A percentile compares a stretch with the other conserved stretches of the same genome.
These are phyloP conservation scores for Verticillium klebahnii DNA, from an alignment of 2,329 filamentous ascomycete species.

Conservation along the genomic window DNA sequence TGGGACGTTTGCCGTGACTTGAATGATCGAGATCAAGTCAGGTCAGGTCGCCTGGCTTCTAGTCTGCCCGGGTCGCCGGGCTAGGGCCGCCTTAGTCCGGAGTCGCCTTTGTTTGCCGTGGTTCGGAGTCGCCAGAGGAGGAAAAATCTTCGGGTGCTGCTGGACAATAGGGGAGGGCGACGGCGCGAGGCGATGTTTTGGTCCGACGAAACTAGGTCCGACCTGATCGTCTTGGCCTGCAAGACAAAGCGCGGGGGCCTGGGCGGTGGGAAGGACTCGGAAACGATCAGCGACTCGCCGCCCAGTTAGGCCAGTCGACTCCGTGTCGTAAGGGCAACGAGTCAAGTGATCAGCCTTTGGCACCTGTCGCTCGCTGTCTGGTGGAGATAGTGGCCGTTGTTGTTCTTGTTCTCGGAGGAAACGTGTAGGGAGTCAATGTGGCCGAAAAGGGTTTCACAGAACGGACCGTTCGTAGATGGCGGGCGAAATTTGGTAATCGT, in stretches of 20 bases:
- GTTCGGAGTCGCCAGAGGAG: not conserved
- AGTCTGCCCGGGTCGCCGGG: not conserved
- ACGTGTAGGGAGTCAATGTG: not conserved
- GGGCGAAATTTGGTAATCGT: not conserved
- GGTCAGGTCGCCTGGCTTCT: not conserved
- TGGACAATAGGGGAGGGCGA: not conserved
- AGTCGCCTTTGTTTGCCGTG: not conserved
- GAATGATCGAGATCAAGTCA: not conserved
- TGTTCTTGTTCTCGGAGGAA: not conserved
- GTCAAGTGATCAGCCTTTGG: not conserved
- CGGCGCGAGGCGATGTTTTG: not conserved
- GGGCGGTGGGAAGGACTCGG: not conserved
- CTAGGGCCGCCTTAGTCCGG: not conserved
- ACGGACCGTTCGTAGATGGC: no score
- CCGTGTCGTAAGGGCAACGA: not conserved
- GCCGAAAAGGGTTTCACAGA: not conserved
- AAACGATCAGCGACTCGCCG: not conserved
- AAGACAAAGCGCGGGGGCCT: not conserved
- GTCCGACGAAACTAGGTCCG: not conserved
- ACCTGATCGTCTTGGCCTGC: not conserved
- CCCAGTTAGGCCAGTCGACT: not conserved
- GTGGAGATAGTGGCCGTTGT: not conserved
- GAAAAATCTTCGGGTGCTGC: not conserved
- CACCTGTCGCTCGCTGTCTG: not conserved
- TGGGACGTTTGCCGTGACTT: not conserved